Evolutionary conservation across 345 rosid genomes (phyloP), one percentile per base, ranked within the genome.

Genomic region (Heritiera littoralis): DNA sequence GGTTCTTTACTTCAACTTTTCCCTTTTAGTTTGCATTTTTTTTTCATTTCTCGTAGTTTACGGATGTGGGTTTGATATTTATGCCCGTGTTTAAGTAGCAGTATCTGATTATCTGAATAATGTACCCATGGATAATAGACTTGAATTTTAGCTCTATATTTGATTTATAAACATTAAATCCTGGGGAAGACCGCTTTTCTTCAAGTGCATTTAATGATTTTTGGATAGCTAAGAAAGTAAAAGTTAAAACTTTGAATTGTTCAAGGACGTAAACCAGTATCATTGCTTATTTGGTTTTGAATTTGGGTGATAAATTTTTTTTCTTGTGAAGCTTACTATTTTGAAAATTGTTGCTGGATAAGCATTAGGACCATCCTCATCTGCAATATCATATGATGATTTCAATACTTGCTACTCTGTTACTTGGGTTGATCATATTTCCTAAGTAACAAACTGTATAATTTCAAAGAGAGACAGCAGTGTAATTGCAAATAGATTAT

Each of bases 1-100:
- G 97, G 97, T 95, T 63, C 20, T 15, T 54, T n/a, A 75, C 51
- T 67, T 32, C 20, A 10, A 67, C 40, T 7, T 40, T 32, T 40
- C n/a, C 68, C 35, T 58, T 46, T 46, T 9, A 1, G 18, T 55
- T 18, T 73, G 35, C 38, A 14, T 9, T 38, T 64, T 48, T 45
- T 66, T 48, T 63, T 45, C 12, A 17, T 3, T 45, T 68, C 17
- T 45, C 45, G 72, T 10, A 18, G 18, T 49, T 49, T 32, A 8
- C 49, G 20, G 45, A 55, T 73, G 2, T n/a, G 66, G 46, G 51
- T 38, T 56, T 74, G 6, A 41, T n/a, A 6, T 23, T 20, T 23
- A 4, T 70, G 7, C 55, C 35, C 8, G 4, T 20, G 6, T 35
- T 14, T 8, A 38, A 6, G 11, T 38, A 65, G 7, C 20, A 65